These are phyloP conservation scores for Chloris gayana DNA, from an alignment of 176 grass and related monocot genomes.

Conservation along the genomic window DNA sequence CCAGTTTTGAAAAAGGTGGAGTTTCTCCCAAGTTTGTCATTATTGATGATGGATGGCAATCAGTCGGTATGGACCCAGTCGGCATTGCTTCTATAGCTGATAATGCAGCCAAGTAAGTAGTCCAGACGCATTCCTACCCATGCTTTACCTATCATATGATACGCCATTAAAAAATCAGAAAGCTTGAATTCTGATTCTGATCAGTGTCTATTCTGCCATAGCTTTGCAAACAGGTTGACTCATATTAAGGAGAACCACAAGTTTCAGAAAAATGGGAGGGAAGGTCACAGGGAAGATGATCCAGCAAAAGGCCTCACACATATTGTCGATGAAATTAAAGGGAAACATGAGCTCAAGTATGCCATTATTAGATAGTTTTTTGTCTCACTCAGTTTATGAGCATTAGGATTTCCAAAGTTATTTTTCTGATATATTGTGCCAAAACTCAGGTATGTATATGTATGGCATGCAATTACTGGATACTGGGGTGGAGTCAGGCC, in stretches of 20 bases:
- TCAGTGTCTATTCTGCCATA: constrained; percentile 37
- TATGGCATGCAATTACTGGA: constrained; percentile 86
- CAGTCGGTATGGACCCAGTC: constrained; percentile 60
- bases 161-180: neutral
- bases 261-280: constrained; percentile 76
- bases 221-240: constrained; percentile 88
- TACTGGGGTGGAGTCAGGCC: constrained; percentile 91
- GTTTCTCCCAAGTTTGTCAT: constrained; percentile 72
- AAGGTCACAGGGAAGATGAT: constrained; percentile 65
- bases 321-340: constrained; percentile 67
- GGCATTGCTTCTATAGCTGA: constrained; percentile 55
- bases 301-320: constrained; percentile 61
- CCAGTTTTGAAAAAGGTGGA: constrained; percentile 69
- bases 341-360: constrained; percentile 76
- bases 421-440: neutral
- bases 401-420: neutral
- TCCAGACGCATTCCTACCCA: neutral
- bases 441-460: constrained; percentile 67
- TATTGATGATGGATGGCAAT: constrained; percentile 91
- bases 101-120: constrained; percentile 77
- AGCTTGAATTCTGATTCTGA: constrained; percentile 7
- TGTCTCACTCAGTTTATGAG: neutral
- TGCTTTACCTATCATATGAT: neutral
- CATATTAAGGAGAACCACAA: constrained; percentile 93
- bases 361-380: neutral